Conservation (phyloP, 169 alveolate species). For the Plasmodium blacklocki region DNA sequence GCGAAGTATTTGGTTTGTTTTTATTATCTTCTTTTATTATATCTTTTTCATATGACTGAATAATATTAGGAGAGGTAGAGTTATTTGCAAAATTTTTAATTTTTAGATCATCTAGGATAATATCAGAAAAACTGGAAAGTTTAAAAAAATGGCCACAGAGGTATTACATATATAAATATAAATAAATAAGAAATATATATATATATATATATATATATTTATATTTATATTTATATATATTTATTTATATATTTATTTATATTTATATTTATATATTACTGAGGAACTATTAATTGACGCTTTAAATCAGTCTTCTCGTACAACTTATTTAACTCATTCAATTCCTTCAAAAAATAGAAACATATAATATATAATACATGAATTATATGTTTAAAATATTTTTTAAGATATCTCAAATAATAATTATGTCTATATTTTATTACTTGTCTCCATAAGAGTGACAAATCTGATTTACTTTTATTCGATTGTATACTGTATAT, state of each 20-base stretch:
- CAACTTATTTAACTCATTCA: slow-evolving; percentile 16
- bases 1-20: background rate
- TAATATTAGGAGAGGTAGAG: background rate
- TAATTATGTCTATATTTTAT: background rate
- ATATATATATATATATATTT: background rate
- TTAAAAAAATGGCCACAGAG: background rate
- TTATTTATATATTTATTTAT: too few relatives aligned
- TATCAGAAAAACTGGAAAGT: slow-evolving; percentile 18
- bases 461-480: slow-evolving; percentile 1
- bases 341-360: background rate
- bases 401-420: background rate
- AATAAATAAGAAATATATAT: too few relatives aligned
- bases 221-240: background rate
- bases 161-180: background rate
- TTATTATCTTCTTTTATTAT: background rate
- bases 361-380: background rate
- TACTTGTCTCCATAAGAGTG: slow-evolving; percentile 36
- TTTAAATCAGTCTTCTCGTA: slow-evolving; percentile 3
- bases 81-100: background rate
- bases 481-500: slow-evolving; percentile 42
- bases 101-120: slow-evolving; percentile 10
- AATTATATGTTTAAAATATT: background rate
- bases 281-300: slow-evolving; percentile 2
- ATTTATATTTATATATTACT: background rate
- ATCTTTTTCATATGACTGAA: background rate